Evolutionary conservation across 75 land plant genomes (phyloP), one percentile per base, ranked within the genome.

Genomic region (Adiantum capillusveneris): DNA sequence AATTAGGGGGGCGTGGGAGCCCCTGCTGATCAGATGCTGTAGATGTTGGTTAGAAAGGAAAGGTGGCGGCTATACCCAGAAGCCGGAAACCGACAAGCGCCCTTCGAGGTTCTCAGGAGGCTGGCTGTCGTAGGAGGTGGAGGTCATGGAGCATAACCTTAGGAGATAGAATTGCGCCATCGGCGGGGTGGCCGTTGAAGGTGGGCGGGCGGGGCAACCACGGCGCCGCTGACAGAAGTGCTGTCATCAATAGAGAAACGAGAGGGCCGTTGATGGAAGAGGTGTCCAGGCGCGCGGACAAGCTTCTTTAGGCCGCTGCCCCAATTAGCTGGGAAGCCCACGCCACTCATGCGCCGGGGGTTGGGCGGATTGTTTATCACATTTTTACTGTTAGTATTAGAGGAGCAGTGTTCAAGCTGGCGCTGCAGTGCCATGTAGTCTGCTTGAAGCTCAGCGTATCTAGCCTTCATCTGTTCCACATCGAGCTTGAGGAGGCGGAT

Each of bases 401-500:
- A 5, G 37, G 3, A 34, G 37, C 7, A 9, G 9, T 14, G 49
- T 14, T n/a, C 21, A n/a, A 78, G 79, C 68, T 88, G 84, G 17
- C 71, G 64, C 58, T 77, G 81, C 48, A 80, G 49, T 5, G 42
- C 63, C 30, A 72, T 76, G 78, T 79, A 80, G 30, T 88, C 90
- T 24, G 44, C 75, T 57, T 88, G 89, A 9, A 92, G 82, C 55
- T 85, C 89, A 11, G 70, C n/a, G 62, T 83, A 85, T 65, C 88
- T 85, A 25, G 81, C 58, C 69, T 85, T 85, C 71, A 92, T 65
- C 37, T 72, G 82, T 65, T 92, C 83, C 25, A 92, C 72, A 60
- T 92, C 97, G 42, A 78, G 77, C 66, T 79, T 82, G 29, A 92
- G 81, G 27, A 81, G 69, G 45, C 79, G 82, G 46, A 91, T 87